Evolutionary conservation across 2,329 filamentous ascomycete genomes (phyloP), one percentile per base, ranked within the genome.

Genomic region (Blumeria graminis): DNA sequence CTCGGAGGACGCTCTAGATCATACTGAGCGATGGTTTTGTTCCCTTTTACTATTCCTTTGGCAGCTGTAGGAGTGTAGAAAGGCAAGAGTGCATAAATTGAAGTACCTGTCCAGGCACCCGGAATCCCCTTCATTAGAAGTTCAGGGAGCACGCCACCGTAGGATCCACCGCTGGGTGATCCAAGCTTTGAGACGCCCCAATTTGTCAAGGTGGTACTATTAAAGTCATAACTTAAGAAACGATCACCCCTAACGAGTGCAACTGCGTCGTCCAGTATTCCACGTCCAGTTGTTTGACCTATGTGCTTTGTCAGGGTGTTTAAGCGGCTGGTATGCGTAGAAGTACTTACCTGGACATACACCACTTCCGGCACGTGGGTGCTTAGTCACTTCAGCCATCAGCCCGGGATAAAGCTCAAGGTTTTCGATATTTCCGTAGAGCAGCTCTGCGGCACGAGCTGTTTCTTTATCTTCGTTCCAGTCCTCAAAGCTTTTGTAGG

Each of bases 321-420:
- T 18, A 18, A 39, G n/a, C 5, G 10, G n/a, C 11, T 11, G 7
- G 14, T 16, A 14, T n/a, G 4, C 6, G 9, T 3, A 43, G 22
- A 4, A 11, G n/a, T 32, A 39, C 34, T 53, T 33, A 53, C 51
- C 68, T 13, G 71, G 70, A 53, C 71, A 72, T 32, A 73, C 67
- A 60, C 71, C 71, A 60, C 67, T 69, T 3, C 71, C 71, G 6
- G 71, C 70, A 63, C 75, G 72, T 0, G 74, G 62, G 4, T 72
- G 71, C 61, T 80, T 80, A 13, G 75, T 70, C 56, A 72, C 71
- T 64, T 80, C 77, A 8, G 74, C 69, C 61, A 78, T 71, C 6
- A 79, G 62, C 11, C 76, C 76, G 1, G 76, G 76, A 60, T 79
- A 79, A 6, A 81, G 66, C 62, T 81, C 77, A 11, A 76, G 71